These are phyloP conservation scores for Entelexis paramagnoliae DNA, from an alignment of 1,139 yeast genomes.

Conservation along the genomic window DNA sequence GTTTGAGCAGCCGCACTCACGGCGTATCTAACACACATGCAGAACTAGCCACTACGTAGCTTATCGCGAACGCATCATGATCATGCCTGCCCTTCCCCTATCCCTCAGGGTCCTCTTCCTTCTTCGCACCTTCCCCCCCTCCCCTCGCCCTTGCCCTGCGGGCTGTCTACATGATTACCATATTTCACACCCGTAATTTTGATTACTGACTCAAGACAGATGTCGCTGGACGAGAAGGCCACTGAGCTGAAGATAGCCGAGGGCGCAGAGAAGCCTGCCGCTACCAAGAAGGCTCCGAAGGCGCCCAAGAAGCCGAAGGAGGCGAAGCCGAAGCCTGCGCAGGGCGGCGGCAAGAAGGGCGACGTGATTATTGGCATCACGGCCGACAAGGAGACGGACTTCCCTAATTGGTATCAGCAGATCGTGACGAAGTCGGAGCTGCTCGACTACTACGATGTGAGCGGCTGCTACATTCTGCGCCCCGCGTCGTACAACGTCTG, in stretches of 20 bases:
- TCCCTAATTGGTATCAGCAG: conserved; percentile 96
- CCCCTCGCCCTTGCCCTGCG: neutral
- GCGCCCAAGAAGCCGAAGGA: conserved; percentile 14
- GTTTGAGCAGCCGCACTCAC: no score
- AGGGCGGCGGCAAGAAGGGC: conserved; percentile 40
- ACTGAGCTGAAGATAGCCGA: conserved; percentile 17
- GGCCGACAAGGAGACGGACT: conserved; percentile 81
- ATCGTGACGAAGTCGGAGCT: conserved; percentile 92
- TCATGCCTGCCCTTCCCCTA: no score
- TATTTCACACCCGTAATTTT: neutral
- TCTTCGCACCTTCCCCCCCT: neutral
- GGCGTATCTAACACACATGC: no score
- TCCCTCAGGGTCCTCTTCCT: no score
- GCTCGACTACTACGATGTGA: conserved; percentile 96
- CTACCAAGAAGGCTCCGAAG: conserved; percentile 7
- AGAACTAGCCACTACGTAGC: no score
- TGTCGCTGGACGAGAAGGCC: conserved; percentile 20
- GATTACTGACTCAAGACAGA: neutral
- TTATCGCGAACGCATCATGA: no score
- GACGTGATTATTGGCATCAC: conserved; percentile 95
- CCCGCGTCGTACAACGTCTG: conserved; percentile 92
- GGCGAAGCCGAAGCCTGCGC: conserved; percentile 15
- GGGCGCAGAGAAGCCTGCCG: neutral
- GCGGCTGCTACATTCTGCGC: conserved; percentile 96
- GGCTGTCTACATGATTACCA: neutral